phyloP scores from a whole-genome alignment of 257 asterid species.

The Nicotiana knightiana region DNA sequence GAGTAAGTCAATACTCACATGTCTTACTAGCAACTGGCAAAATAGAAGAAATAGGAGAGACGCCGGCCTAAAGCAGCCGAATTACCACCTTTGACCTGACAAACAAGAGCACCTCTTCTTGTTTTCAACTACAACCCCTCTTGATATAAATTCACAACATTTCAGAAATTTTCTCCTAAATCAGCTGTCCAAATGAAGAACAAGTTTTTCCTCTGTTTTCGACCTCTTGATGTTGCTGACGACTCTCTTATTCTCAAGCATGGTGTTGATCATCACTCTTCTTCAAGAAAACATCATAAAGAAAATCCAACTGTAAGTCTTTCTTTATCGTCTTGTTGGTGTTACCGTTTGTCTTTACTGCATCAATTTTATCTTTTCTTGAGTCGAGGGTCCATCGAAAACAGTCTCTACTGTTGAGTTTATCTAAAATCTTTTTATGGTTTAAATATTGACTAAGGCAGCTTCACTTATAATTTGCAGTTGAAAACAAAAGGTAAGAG shows the following conservation, averaged over 20 bases:
- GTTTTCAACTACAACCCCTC: background rate
- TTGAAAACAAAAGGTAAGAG: background rate
- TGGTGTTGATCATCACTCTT: background rate
- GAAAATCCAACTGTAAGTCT: background rate
- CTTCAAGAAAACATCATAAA: background rate
- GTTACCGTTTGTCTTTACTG: no score
- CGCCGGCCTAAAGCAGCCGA: background rate
- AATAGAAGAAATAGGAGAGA: background rate
- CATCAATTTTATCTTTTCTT: no score
- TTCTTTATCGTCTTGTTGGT: no score
- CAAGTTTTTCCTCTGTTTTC: background rate
- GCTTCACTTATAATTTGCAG: background rate
- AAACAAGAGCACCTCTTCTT: background rate
- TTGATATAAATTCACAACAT: background rate
- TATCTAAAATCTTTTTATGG: no score
- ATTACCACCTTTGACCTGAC: background rate
- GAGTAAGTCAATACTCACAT: background rate
- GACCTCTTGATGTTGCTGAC: background rate
- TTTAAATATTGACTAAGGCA: background rate
- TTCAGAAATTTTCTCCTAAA: background rate
- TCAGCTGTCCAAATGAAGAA: background rate
- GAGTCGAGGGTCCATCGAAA: accelerated
- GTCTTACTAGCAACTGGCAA: background rate
- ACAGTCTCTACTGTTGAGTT: no score
- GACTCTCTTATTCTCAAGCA: background rate